These are phyloP conservation scores for Meripilus lineatus DNA, from an alignment of 1,284 basidiomycete species.

Conservation along the genomic window DNA sequence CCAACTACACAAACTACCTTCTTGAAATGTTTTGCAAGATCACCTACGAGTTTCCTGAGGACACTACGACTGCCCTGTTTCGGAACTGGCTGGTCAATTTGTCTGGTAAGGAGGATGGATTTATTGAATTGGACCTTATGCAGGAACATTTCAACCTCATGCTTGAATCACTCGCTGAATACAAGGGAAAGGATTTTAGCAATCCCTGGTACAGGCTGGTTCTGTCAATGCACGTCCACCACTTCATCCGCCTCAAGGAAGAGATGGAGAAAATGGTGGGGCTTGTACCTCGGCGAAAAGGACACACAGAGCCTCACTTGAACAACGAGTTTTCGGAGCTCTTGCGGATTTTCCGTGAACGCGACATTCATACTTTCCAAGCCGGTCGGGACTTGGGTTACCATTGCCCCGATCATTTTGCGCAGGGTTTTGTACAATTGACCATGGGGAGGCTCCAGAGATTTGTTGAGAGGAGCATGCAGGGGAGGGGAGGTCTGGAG, in stretches of 20 bases:
- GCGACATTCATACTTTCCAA: too few species aligned
- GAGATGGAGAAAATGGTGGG: constrained; percentile 23
- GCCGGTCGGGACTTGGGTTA: too few species aligned
- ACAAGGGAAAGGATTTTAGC: constrained; percentile 28
- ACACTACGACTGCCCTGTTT: constrained; percentile 9
- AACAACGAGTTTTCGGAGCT: constrained; percentile 17
- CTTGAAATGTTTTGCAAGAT: constrained; percentile 17
- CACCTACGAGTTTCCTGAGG: constrained; percentile 8
- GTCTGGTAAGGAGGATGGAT: constrained; percentile 14
- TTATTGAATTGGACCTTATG: constrained; percentile 16
- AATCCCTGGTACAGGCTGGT: constrained; percentile 23
- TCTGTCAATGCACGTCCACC: constrained; percentile 24
- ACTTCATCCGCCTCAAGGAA: constrained; percentile 26
- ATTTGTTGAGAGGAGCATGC: too few species aligned
- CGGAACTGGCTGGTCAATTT: constrained; percentile 20
- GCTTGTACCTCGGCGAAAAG: constrained; percentile 18
- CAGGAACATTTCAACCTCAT: constrained; percentile 20
- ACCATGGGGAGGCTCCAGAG: too few species aligned
- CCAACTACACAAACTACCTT: constrained; percentile 14
- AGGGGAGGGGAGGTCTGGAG: too few species aligned
- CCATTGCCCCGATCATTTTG: too few species aligned
- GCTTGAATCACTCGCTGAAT: constrained; percentile 16
- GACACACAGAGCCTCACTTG: constrained; percentile 17
- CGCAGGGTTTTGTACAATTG: too few species aligned
- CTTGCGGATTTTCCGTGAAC: too few species aligned